Base-by-base conservation (phyloP, 192 early-diverging fungal species). In the Diversispora eburnea region DNA sequence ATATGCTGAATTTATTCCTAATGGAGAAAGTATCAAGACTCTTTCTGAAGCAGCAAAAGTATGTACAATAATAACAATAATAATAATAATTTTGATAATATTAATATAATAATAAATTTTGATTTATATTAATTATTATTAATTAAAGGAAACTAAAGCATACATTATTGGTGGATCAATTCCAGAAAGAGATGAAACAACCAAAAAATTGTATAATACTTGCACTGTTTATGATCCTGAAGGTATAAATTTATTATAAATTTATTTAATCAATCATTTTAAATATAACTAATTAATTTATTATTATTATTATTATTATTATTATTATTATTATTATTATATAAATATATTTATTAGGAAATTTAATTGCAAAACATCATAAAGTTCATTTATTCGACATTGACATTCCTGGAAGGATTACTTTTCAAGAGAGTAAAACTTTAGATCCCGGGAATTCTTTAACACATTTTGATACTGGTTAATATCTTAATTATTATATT, bases 351-450 rank as follows among this genome's bases (percentile, higher is more conserved):
- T 58, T 58, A 13, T 62, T 66, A 55, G 84, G 90, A 45, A 72
- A 80, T 8, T 77, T 90, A 39, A 76, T 92, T 72, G 89, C 86
- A 3, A 85, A 74, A 56, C 91, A 92, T 80, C 83, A 88, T 64
- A 93, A 95, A 81, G 85, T 95, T 12, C 96, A 99, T 73, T 82
- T 99, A 67, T 99, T 99, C 80, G 95, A 99, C 78, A 96, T 99
- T 72, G 89, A 97, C 81, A 86, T 99, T 56, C 95, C 95, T 8
- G 93, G 93, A 45, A 91, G 92, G 76, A 97, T 97, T 58, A 83
- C 82, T 13, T 99, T 99, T 80, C 86, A 93, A 79, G 91, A 99
- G 79, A 93, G 90, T 77, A 91, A 95, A 59, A 91, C 90, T 15
- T 80, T 99, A 56, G 84, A 82, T 46, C 77, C 90, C 0, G 97